Evolutionary conservation across 177 flowering plant species (phyloP), one percentile per base, ranked within the genome.

Genomic region (Vitis hybrid): DNA sequence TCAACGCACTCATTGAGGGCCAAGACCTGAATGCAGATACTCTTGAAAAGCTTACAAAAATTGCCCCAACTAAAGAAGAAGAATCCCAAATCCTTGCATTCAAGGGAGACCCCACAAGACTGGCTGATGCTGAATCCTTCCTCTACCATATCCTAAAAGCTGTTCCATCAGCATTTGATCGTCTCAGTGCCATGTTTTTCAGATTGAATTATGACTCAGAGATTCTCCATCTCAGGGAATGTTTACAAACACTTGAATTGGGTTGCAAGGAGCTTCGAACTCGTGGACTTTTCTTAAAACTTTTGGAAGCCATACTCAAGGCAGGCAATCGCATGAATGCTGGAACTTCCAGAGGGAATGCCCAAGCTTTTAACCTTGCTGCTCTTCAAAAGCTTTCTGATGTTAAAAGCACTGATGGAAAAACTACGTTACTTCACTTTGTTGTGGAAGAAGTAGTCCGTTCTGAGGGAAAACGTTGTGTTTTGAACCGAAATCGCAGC

Each of bases 261-360:
- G 98, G 78, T 0, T 91, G 98, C 80, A 79, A 82, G 65, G 99
- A 91, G 83, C 88, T 95, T 11, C 62, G 90, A 52, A 79, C 81
- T 41, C 84, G 88, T 4, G 91, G 93, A 13, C 78, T 95, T 2
- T 90, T 95, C 75, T 63, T 91, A 70, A 93, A 91, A 71, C 96
- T 95, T 48, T 78, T 95, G 0, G 96, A 93, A 74, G 96, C 99
- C 2, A 73, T 91, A 17, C 96, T 95, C 62, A 93, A 91, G 71
- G 93, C 99, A 10, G 99, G 99, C 0, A 93, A 95, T 58, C 84
- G 92, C 2, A 84, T 93, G 89, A 93, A 93, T 73, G 97, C 91
- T 12, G 99, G 99, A 57, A 89, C 97, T 9, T 73, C 96, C 2
- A 76, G 98, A 75, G 98, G 99, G 8, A 85, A 91, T 73, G 99